Evolutionary conservation across 164 flowering plant genomes (phyloP).

Genomic region (Vitis rupestris): DNA sequence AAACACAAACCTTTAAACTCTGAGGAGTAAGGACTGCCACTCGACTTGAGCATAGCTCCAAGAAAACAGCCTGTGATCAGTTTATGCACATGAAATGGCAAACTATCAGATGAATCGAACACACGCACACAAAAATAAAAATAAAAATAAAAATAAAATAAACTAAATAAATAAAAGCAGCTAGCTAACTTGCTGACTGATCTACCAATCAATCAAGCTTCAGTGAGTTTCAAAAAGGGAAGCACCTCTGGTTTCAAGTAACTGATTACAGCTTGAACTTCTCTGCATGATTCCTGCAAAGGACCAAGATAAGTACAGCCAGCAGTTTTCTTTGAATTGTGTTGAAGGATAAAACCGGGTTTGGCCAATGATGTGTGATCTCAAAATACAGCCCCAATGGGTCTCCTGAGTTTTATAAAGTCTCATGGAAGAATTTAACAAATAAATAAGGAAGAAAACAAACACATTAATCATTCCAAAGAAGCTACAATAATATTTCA

Average conservation of each 20-base stretch:
- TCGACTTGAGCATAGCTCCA: conserved; percentile 82
- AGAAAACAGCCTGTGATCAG: conserved; percentile 68
- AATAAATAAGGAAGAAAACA: no score
- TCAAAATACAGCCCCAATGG: no score
- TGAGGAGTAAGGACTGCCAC: conserved; percentile 66
- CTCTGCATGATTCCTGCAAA: conserved; percentile 86
- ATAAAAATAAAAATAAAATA: background rate
- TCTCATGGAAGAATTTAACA: no score
- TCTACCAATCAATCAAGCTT: conserved; percentile 31
- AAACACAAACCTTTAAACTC: conserved; percentile 51
- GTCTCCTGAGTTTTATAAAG: no score
- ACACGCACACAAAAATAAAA: background rate
- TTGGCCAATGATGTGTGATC: no score
- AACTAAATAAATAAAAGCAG: conserved; percentile 29
- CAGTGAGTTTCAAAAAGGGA: conserved; percentile 34
- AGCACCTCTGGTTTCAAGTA: conserved; percentile 88
- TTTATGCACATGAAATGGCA: no score
- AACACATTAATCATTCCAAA: no score
- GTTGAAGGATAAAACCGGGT: no score
- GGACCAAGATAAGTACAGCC: no score
- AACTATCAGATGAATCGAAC: background rate
- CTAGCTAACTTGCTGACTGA: conserved; percentile 31
- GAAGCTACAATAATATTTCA: no score
- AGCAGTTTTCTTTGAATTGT: no score
- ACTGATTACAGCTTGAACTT: conserved; percentile 79